Evolutionary conservation across 768 basidiomycete genomes (phyloP).

Genomic region (Lanmaoa rubissima): DNA sequence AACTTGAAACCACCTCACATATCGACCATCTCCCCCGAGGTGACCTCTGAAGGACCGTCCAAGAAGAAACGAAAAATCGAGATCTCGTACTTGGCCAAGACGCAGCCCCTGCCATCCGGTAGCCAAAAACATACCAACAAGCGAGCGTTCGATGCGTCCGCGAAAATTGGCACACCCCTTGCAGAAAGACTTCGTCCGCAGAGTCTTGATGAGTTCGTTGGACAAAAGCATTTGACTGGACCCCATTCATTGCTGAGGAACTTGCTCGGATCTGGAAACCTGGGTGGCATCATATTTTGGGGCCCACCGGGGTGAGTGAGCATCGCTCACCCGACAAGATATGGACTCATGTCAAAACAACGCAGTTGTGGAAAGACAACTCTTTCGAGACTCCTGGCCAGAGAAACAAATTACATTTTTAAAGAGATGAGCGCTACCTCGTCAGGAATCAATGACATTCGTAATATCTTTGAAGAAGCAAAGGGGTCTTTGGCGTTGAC

Average conservation of each 20-base stretch:
- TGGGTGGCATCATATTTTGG: constrained; percentile 69
- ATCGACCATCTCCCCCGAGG: constrained; percentile 11
- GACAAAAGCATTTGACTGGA: constrained; percentile 64
- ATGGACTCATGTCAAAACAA: not conserved
- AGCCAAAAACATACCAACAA: constrained; percentile 24
- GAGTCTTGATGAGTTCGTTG: constrained; percentile 63
- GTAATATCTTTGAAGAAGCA: constrained; percentile 74
- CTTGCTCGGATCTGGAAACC: constrained; percentile 46
- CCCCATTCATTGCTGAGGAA: constrained; percentile 55
- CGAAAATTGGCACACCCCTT: constrained; percentile 48
- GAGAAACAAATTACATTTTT: constrained; percentile 55
- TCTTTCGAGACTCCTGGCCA: constrained; percentile 68
- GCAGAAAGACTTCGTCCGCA: constrained; percentile 74
- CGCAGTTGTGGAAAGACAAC: constrained; percentile 72
- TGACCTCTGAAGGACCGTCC: constrained; percentile 11
- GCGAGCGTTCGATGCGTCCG: constrained; percentile 14
- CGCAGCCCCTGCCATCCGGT: constrained; percentile 5
- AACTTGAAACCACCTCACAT: constrained; percentile 9
- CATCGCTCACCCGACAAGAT: not conserved
- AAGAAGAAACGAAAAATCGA: constrained; percentile 32
- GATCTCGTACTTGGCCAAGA: constrained; percentile 1
- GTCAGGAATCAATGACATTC: constrained; percentile 66
- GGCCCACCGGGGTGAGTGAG: constrained; percentile 62
- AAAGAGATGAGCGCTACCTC: constrained; percentile 79
- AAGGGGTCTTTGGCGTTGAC: constrained; percentile 60